phyloP scores from a whole-genome alignment of 1,284 basidiomycete genomes.

The Cerrena zonata region DNA sequence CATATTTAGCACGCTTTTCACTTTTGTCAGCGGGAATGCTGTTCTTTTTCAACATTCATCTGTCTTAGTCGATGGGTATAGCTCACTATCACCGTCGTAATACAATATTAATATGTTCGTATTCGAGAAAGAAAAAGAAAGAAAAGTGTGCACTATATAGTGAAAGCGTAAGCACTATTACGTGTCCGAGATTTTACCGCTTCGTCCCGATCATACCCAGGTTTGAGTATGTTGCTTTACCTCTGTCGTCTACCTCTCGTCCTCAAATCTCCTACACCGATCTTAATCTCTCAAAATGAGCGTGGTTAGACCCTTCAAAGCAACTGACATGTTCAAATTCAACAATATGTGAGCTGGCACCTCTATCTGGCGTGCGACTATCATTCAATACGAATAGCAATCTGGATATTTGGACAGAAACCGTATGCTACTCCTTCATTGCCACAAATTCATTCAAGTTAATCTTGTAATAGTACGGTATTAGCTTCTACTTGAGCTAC shows the following conservation, averaged over 20 bases:
- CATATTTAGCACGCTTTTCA: no score
- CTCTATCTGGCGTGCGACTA: not conserved
- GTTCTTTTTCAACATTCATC: no score
- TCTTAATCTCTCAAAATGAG: slow-evolving; percentile 51
- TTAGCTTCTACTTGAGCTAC: slow-evolving; percentile 82
- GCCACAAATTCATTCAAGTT: not conserved
- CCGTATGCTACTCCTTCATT: slow-evolving; percentile 41
- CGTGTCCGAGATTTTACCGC: no score
- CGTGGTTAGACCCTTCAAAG: slow-evolving; percentile 74
- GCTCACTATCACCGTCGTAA: no score
- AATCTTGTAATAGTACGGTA: slow-evolving; percentile 56
- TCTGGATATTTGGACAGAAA: slow-evolving; percentile 90
- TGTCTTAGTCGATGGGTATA: no score
- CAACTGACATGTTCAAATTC: slow-evolving; percentile 85
- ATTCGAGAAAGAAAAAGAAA: no score
- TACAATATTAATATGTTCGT: no score
- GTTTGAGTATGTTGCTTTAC: no score
- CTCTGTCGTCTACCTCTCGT: not conserved
- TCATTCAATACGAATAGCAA: slow-evolving; percentile 50
- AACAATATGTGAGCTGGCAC: slow-evolving; percentile 74
- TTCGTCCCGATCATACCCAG: not conserved
- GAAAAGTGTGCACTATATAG: no score
- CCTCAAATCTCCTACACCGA: not conserved
- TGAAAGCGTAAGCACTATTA: no score
- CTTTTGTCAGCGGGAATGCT: no score